phyloP scores from a whole-genome alignment of 2,329 filamentous ascomycete species.

The Elsinoe fawcettii region DNA sequence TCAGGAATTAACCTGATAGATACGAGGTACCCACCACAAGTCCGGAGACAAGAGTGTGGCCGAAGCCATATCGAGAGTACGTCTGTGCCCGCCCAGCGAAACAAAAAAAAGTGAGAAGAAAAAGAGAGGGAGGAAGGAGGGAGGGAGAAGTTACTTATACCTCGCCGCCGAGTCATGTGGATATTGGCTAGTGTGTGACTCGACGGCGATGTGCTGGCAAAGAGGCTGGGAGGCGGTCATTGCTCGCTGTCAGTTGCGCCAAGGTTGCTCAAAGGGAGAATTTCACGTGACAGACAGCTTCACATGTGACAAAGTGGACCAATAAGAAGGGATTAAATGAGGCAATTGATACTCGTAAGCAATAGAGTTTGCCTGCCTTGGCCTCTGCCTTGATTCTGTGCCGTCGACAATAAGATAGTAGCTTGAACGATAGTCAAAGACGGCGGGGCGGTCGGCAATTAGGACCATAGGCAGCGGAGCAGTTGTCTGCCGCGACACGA shows the following conservation, averaged over 20 bases:
- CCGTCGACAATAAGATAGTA: neutral
- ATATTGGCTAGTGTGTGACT: neutral
- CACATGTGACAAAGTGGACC: neutral
- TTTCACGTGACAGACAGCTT: neutral
- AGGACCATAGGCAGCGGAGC: neutral
- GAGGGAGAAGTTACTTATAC: neutral
- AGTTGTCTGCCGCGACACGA: neutral
- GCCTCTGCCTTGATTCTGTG: neutral
- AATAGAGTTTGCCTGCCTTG: conserved; percentile 1
- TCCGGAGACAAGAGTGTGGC: neutral
- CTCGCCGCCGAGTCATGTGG: neutral
- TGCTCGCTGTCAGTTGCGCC: neutral
- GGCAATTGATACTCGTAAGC: neutral
- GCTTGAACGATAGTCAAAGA: neutral
- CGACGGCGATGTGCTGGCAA: neutral
- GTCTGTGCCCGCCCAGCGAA: neutral
- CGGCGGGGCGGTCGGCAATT: neutral
- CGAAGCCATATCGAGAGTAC: neutral
- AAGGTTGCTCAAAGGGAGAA: neutral
- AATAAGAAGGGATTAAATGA: neutral
- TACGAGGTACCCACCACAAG: neutral
- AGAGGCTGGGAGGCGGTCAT: neutral
- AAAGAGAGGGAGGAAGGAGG: neutral
- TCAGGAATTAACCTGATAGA: neutral
- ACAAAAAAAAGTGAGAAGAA: conserved; percentile 7